Percentiles rank a stretch among this genome's conserved stretches.
Conservation (phyloP, 2,329 filamentous ascomycete species). For the Dactylellina cionopaga region DNA sequence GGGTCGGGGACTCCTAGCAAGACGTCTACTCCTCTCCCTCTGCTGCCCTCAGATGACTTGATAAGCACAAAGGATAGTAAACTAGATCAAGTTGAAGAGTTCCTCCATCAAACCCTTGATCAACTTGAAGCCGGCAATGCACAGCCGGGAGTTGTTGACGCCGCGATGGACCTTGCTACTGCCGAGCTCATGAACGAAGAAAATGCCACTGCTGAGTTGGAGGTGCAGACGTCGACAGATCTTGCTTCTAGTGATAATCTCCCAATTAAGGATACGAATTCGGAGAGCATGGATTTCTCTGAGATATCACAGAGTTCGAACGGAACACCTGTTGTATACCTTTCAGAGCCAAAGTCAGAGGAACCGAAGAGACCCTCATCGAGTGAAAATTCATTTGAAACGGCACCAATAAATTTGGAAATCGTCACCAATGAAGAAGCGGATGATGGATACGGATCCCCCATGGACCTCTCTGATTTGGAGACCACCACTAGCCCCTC, state of each 20-base stretch:
- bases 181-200: constrained; percentile 15
- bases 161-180: neutral
- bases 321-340: neutral
- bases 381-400: constrained; percentile 20
- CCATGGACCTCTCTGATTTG: constrained; percentile 40
- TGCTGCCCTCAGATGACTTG: constrained; percentile 1
- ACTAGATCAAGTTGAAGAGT: constrained; percentile 40
- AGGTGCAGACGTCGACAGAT: neutral
- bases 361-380: neutral
- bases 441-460: constrained; percentile 23
- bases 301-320: neutral
- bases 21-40: constrained; percentile 24
- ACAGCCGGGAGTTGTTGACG: constrained; percentile 2
- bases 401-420: constrained; percentile 19
- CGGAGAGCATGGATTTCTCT: neutral
- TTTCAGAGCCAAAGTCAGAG: neutral
- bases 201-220: neutral
- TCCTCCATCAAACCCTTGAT: constrained; percentile 40
- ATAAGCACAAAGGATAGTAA: constrained; percentile 12
- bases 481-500: constrained; percentile 1
- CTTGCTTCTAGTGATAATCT: neutral
- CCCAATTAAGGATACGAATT: neutral
- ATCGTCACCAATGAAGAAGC: neutral
- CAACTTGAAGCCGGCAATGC: constrained; percentile 13
- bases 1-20: constrained; percentile 27